phyloP scores from a whole-genome alignment of 1,284 basidiomycete genomes.

The Golubevia pallescens region DNA sequence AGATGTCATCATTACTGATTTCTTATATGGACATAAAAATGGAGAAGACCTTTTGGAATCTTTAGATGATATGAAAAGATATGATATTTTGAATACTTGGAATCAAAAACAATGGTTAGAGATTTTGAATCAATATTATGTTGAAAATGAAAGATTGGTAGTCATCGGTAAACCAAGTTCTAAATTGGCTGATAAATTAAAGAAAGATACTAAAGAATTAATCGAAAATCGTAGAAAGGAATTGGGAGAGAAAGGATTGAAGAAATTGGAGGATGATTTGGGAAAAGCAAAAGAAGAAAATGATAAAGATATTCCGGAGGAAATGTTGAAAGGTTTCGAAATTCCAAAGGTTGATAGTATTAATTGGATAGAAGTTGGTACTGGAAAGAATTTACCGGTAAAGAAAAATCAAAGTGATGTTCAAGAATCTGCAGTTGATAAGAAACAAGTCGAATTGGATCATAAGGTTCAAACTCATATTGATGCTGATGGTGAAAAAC shows the following conservation, averaged over 20 bases:
- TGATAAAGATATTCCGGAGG: constrained; percentile 79
- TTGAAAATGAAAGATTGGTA: constrained; percentile 49
- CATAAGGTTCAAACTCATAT: constrained; percentile 39
- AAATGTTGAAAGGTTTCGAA: background rate
- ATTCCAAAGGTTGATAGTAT: constrained; percentile 48
- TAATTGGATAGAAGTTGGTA: constrained; percentile 54
- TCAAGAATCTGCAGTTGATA: background rate
- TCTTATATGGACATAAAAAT: constrained; percentile 83
- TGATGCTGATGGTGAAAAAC: constrained; percentile 28
- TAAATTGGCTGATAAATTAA: constrained; percentile 79
- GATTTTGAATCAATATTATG: constrained; percentile 34
- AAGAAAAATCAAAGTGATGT: constrained; percentile 1
- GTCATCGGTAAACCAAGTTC: constrained; percentile 88
- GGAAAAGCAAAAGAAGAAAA: constrained; percentile 86
- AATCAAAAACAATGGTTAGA: constrained; percentile 41
- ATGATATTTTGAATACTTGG: constrained; percentile 67
- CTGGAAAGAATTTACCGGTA: constrained; percentile 13
- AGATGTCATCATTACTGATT: constrained; percentile 72
- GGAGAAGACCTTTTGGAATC: constrained; percentile 78
- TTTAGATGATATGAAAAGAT: constrained; percentile 81
- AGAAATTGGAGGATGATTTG: constrained; percentile 74
- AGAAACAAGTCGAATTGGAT: constrained; percentile 23
- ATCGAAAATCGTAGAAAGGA: constrained; percentile 74
- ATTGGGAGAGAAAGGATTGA: constrained; percentile 82
- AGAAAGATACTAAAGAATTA: constrained; percentile 80